Evolutionary conservation across 2,329 filamentous ascomycete genomes (phyloP), one percentile per base, ranked within the genome.

Genomic region (Ophiosphaerella narmari): DNA sequence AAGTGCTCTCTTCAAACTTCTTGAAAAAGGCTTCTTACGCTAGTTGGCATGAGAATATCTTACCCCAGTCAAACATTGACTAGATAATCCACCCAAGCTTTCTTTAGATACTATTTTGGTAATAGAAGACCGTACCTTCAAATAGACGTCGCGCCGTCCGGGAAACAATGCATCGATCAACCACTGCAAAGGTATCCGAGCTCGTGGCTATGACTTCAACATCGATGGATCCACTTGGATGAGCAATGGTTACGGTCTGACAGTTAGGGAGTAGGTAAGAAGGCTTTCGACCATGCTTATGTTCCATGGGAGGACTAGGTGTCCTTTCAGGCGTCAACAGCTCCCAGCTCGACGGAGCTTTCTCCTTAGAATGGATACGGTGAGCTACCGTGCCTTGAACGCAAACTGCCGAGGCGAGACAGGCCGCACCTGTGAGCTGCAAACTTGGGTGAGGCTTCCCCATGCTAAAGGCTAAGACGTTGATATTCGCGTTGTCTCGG

Each of bases 391-490:
- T 70, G 18, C 63, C 67, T 23, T 64, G 51, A 12, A 64, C 63
- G 39, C 66, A 69, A 9, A 60, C 61, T 7, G 67, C 67, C 12
- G 65, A 59, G 5, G 54, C 65, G 12, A 70, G 42, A 42, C 66
- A 70, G 8, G 68, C 68, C 7, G 68, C 68, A 3, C 68, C 68
- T 7, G 67, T 70, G n/a, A 70, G 56, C 41, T 71, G 68, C 39
- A 71, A 45, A 38, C 64, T 67, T 23, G 67, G 66, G 37, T 70
- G 68, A 26, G 65, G 59, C 33, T 66, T 67, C 7, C 66, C 66
- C 68, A 71, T 71, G 32, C 61, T 66, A 39, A 67, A 69, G 6
- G 66, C 63, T 8, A 56, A 49, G 7, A 65, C 61, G 31, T 58
- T 49, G 11, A 70, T 43, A 11, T 62, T 55, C 24, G 48, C 31